These are phyloP conservation scores for Spergularia bocconei DNA, from an alignment of 148 eudicot genomes.

Conservation along the genomic window DNA sequence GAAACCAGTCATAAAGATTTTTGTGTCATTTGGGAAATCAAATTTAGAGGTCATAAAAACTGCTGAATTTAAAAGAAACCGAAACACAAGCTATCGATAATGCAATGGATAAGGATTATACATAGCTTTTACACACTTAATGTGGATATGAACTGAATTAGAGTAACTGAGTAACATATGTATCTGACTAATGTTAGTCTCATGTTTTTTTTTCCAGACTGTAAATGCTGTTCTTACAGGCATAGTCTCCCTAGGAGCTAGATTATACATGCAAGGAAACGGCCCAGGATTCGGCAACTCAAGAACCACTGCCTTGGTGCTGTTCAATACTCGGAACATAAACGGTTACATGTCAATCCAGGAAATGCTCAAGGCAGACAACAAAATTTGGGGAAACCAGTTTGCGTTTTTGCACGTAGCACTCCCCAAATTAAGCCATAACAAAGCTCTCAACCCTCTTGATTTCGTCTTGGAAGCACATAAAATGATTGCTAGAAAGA, in stretches of 20 bases:
- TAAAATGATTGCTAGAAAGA: slow-evolving; percentile 29
- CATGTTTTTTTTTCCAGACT: slow-evolving; percentile 29
- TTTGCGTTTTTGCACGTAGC: slow-evolving; percentile 37
- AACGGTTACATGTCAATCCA: slow-evolving; percentile 38
- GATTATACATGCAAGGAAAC: slow-evolving; percentile 42
- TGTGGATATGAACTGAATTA: no score
- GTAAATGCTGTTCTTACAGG: slow-evolving; percentile 48
- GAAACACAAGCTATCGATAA: no score
- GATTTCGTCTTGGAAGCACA: slow-evolving; percentile 30
- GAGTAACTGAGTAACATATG: no score
- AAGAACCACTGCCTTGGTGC: slow-evolving; percentile 33
- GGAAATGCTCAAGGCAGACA: slow-evolving; percentile 41
- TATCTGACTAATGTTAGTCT: no score
- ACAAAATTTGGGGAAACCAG: slow-evolving; percentile 50
- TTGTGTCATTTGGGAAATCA: no score
- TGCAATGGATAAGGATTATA: no score
- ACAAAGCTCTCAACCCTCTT: slow-evolving; percentile 29
- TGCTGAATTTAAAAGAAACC: no score
- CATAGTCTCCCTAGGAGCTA: slow-evolving; percentile 28
- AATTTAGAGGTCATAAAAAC: no score
- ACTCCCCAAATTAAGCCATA: slow-evolving; percentile 30
- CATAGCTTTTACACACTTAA: no score
- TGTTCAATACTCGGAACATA: slow-evolving; percentile 40
- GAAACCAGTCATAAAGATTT: no score
- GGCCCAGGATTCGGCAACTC: slow-evolving; percentile 10